Evolutionary conservation across 768 basidiomycete genomes (phyloP), one percentile per base, ranked within the genome.

Genomic region (Kwoniella europaea): DNA sequence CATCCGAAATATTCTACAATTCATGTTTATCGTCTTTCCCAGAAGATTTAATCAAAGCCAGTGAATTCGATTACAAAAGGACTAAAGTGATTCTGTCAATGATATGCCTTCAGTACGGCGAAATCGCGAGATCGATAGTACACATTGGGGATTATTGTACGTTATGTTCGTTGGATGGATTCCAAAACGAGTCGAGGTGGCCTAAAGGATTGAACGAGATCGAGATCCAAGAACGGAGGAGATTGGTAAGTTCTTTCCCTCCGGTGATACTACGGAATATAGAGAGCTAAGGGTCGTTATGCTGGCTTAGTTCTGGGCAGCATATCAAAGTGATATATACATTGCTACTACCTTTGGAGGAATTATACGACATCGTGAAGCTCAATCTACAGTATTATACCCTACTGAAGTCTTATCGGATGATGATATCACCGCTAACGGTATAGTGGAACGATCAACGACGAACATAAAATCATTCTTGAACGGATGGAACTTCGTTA

Each of bases 401-500:
- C 80, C 80, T 5, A 67, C 78, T 24, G 80, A 81, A 60, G 75
- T 81, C 7, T 41, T 65, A 20, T 63, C 69, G 29, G 79, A 80
- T 59, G 68, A 75, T 9, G 75, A 81, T 27, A 76, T 79, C 52
- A 73, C 71, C 1, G 46, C 63, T 0, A 66, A 61, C 13, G 67
- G 67, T 20, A 64, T 70, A 20, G 57, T 42, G 43, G 20, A 22
- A 15, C 44, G 20, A 27, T 13, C 35, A 35, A 35, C 35, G 35
- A 20, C 71, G 3, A 46, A 29, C 15, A 58, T 50, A 18, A 52
- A 68, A 43, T 79, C 79, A 12, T 79, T 72, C 60, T 24, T 77
- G n/a, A 50, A 43, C 10, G 80, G 80, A 7, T 79, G 76, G 76
- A 81, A 81, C 56, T 81, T 81, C 65, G 71, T 74, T 1, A 71